Percentiles rank a stretch among this genome's conserved stretches.
phyloP scores from a whole-genome alignment of 2,329 filamentous ascomycete species.

The Helotiales sp. region DNA sequence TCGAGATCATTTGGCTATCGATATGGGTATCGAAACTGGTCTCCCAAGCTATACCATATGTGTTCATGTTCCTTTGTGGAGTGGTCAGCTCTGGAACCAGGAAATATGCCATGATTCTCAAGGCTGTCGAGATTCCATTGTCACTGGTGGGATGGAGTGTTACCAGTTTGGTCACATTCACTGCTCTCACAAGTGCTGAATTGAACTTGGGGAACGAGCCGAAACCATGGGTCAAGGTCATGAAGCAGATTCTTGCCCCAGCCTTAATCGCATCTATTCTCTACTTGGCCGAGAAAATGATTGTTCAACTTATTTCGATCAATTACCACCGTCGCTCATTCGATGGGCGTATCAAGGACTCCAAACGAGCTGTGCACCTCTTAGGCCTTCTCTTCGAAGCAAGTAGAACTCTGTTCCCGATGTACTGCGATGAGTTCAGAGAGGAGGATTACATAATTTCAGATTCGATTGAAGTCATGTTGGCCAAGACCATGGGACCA shows the following conservation, averaged over 20 bases:
- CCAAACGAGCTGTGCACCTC: constrained; percentile 81
- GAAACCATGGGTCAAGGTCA: constrained; percentile 51
- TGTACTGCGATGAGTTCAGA: constrained; percentile 86
- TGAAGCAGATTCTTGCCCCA: constrained; percentile 67
- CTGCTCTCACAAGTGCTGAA: constrained; percentile 47
- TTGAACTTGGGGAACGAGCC: constrained; percentile 14
- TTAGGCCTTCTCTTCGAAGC: constrained; percentile 87
- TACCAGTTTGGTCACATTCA: constrained; percentile 62
- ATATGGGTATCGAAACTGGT: constrained; percentile 68
- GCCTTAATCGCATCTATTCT: constrained; percentile 68
- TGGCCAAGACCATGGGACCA: constrained; percentile 58
- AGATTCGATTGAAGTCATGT: constrained; percentile 72
- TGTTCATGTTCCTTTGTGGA: constrained; percentile 70
- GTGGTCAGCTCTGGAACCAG: constrained; percentile 69
- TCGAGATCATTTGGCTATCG: constrained; percentile 66
- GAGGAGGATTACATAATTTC: constrained; percentile 93
- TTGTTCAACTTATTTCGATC: constrained; percentile 82
- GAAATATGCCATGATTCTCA: constrained; percentile 68
- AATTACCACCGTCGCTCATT: constrained; percentile 86
- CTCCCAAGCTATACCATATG: constrained; percentile 57
- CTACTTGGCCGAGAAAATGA: constrained; percentile 72
- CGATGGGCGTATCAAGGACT: constrained; percentile 79
- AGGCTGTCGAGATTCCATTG: constrained; percentile 63
- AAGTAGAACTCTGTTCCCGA: constrained; percentile 83
- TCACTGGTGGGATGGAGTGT: constrained; percentile 70